A percentile compares a stretch with the other conserved stretches of the same genome.
phyloP scores from a whole-genome alignment of 371 early-diverging fungal species.

The Mucor sp. region DNA sequence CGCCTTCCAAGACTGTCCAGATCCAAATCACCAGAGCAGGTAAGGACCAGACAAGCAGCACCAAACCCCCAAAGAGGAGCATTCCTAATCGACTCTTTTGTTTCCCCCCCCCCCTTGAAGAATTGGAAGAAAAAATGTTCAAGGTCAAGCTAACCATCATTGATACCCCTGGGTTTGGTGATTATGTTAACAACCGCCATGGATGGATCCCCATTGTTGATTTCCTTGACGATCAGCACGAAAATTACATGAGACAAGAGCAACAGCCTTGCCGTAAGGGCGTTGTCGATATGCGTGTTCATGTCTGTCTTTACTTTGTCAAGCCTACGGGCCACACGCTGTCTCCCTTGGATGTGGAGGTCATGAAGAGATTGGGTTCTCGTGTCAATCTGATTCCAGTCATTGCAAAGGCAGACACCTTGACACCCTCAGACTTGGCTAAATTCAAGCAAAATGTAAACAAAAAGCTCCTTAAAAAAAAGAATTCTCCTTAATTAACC shows the following conservation, averaged over 20 bases:
- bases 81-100: neutral
- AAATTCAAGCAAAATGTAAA: constrained; percentile 81
- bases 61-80: too few species aligned
- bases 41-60: too few species aligned
- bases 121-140: constrained; percentile 64
- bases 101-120: constrained; percentile 4
- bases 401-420: constrained; percentile 92
- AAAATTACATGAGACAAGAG: constrained; percentile 88
- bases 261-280: constrained; percentile 76
- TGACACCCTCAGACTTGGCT: constrained; percentile 81
- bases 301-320: constrained; percentile 88
- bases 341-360: constrained; percentile 81
- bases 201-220: constrained; percentile 97
- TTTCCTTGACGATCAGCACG: constrained; percentile 96
- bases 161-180: constrained; percentile 92
- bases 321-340: constrained; percentile 91
- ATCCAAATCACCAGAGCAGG: constrained; percentile 94
- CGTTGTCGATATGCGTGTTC: constrained; percentile 88
- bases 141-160: constrained; percentile 89
- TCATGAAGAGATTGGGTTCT: constrained; percentile 85
- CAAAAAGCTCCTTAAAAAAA: constrained; percentile 17
- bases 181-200: constrained; percentile 88
- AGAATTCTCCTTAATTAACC: constrained; percentile 1
- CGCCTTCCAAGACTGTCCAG: constrained; percentile 89
- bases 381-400: constrained; percentile 92